Evolutionary conservation across 2,329 filamentous ascomycete genomes (phyloP), one percentile per base, ranked within the genome.

Genomic region (Podosphaera aphanis): DNA sequence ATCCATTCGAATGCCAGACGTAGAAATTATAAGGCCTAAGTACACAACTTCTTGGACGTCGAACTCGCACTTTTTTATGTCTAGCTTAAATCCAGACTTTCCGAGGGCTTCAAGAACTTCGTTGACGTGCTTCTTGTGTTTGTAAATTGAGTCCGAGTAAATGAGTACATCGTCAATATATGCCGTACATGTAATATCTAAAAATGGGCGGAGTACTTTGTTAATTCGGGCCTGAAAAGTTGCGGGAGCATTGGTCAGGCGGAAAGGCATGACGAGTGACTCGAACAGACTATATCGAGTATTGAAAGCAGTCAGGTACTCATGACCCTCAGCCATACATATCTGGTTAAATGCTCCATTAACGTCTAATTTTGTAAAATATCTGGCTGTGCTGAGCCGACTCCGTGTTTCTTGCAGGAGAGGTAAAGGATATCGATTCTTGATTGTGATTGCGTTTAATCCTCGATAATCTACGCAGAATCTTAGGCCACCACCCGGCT

Each of bases 291-390:
- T 21, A 41, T 41, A 41, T 15, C 39, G 11, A 18, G 39, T 41
- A 15, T 23, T 18, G 21, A 41, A 41, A 7, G 39, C 39, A 6
- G 39, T 41, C 20, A 20, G 13, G 11, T 41, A 41, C 21, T 41
- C 39, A 13, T 41, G 18, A 18, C 39, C 39, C 21, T 41, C 39
- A 20, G 18, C 23, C 19, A 41, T 41, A 19, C 39, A 6, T 18
- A 41, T 41, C 6, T 20, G 23, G 23, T 41, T 18, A 21, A 19
- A 41, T 15, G 18, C 39, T 7, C 23, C 23, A 18, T 7, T 18
- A 7, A 19, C n/a, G 15, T 41, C 39, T 23, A 47, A 19, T 35
- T 49, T 49, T 0, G 37, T 47, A 21, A 36, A 49, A n/a, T 31
- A 13, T 20, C 29, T 47, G 11, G 29, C 21, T 23, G 36, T 19